Evolutionary conservation across 2,329 filamentous ascomycete genomes (phyloP).

Genomic region (Fusarium decemcellulare): DNA sequence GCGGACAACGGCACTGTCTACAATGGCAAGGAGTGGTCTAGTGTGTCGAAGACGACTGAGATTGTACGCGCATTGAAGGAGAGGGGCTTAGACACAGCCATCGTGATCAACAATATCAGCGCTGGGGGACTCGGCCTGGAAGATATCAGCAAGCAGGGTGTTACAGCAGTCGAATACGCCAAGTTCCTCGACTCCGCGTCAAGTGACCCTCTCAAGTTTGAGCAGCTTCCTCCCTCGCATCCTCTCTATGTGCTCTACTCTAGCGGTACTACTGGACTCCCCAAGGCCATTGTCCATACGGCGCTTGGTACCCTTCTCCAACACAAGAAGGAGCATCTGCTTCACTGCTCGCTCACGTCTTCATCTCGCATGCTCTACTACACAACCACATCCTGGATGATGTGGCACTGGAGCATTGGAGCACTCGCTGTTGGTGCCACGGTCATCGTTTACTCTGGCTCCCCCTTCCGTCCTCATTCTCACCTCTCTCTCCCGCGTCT

Average conservation of each 20-base stretch:
- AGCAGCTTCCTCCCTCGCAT: constrained; percentile 85
- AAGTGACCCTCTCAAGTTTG: constrained; percentile 72
- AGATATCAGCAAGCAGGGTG: constrained; percentile 55
- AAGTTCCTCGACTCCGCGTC: constrained; percentile 60
- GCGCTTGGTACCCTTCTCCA: constrained; percentile 91
- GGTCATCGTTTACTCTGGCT: constrained; percentile 91
- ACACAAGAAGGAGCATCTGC: constrained; percentile 95
- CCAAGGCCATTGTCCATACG: constrained; percentile 96
- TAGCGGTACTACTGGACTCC: constrained; percentile 87
- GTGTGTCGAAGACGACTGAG: constrained; percentile 82
- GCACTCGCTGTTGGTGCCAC: constrained; percentile 87
- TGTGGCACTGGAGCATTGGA: constrained; percentile 98
- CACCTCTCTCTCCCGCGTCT: constrained; percentile 87
- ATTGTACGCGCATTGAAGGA: constrained; percentile 75
- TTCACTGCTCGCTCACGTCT: constrained; percentile 86
- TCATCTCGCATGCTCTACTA: constrained; percentile 89
- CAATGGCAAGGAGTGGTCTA: constrained; percentile 91
- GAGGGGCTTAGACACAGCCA: constrained; percentile 75
- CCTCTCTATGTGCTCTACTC: constrained; percentile 96
- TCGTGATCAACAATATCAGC: constrained; percentile 80
- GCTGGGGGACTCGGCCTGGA: constrained; percentile 58
- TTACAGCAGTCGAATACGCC: constrained; percentile 61
- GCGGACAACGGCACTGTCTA: constrained; percentile 91
- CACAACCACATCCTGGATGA: constrained; percentile 98
- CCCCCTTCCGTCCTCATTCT: constrained; percentile 85